Conservation (phyloP, 78 protist species). For the Acrasis kona region DNA sequence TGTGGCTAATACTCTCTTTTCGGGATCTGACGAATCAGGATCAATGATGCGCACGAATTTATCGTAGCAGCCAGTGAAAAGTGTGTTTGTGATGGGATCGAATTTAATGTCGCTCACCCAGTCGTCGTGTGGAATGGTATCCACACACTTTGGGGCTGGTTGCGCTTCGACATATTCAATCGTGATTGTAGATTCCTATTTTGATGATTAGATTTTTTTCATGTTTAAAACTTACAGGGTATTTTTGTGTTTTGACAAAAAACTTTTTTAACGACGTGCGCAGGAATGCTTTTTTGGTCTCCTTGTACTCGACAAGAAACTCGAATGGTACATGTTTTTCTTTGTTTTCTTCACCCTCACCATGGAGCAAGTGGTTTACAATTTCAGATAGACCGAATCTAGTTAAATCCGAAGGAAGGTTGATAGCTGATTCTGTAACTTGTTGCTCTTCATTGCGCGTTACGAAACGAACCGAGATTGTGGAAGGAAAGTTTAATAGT, state of each 20-base stretch:
- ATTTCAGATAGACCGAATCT: neutral
- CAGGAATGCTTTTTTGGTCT: neutral
- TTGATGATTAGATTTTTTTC: too few relatives aligned
- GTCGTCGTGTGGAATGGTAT: neutral
- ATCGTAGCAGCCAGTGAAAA: neutral
- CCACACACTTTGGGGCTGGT: neutral
- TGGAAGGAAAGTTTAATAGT: neutral
- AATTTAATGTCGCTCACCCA: neutral
- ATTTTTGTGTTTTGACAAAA: neutral
- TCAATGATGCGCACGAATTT: neutral
- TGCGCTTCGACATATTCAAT: neutral
- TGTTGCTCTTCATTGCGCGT: neutral
- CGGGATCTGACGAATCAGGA: neutral
- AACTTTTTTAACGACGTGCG: neutral
- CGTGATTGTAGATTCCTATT: neutral
- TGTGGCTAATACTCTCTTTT: neutral
- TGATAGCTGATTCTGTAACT: constrained; percentile 1
- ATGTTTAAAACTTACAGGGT: too few relatives aligned
- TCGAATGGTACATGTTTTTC: neutral
- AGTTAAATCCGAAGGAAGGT: neutral
- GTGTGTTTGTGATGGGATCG: neutral
- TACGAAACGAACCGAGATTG: neutral
- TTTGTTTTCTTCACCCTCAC: neutral
- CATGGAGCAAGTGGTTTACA: neutral
- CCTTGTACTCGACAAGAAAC: neutral